These are phyloP conservation scores for Gigaspora rosea DNA, from an alignment of 192 early-diverging fungal genomes.

Conservation along the genomic window DNA sequence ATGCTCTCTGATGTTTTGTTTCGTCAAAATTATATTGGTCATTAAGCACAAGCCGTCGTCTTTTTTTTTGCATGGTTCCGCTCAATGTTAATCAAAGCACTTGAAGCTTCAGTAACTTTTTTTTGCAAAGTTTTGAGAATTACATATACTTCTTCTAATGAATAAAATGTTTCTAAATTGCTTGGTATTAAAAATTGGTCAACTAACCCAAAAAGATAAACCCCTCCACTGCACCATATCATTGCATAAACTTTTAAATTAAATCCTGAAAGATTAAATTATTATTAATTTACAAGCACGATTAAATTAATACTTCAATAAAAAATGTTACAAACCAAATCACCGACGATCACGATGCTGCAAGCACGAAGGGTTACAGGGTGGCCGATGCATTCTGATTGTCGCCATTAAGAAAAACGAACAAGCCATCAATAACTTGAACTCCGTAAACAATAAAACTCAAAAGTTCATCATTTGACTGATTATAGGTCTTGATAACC, in stretches of 20 bases:
- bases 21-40: not conserved
- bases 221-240: constrained; percentile 11
- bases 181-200: constrained; percentile 11
- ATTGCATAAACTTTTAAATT: constrained; percentile 23
- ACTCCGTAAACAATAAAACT: constrained; percentile 21
- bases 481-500: not conserved
- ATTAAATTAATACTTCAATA: not conserved
- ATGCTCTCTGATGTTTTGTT: not conserved
- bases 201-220: constrained; percentile 18
- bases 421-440: constrained; percentile 14
- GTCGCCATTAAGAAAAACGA: too few species aligned
- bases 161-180: constrained; percentile 13
- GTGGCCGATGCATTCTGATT: too few species aligned
- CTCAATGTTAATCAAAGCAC: constrained; percentile 1
- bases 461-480: not conserved
- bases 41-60: not conserved
- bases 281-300: constrained; percentile 6
- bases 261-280: constrained; percentile 3
- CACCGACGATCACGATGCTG: too few species aligned
- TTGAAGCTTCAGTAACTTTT: constrained; percentile 21
- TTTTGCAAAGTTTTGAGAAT: constrained; percentile 8
- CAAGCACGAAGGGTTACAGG: too few species aligned
- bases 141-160: constrained; percentile 12
- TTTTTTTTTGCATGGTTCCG: constrained; percentile 9
- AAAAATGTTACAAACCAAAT: constrained; percentile 19